phyloP scores from a whole-genome alignment of 1,284 basidiomycete species.

The Somion occarium region DNA sequence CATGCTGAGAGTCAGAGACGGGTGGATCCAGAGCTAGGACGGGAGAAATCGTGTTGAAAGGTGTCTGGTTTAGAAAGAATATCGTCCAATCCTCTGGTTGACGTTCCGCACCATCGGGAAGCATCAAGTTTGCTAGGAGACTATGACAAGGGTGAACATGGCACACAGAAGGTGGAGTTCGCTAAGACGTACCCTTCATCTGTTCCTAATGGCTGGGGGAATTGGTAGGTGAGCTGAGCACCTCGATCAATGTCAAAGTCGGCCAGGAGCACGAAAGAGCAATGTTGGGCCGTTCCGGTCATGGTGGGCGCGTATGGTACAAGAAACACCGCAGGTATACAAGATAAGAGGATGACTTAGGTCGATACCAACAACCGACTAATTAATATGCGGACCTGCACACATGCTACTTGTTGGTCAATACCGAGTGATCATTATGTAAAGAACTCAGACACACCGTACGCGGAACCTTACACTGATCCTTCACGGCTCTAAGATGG shows the following conservation, averaged over 20 bases:
- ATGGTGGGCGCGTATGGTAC: too few species aligned
- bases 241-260: conserved; percentile 96
- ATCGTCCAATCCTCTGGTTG: conserved; percentile 97
- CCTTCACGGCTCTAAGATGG: too few species aligned
- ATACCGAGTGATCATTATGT: too few species aligned
- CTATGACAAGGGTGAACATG: conserved; percentile 34
- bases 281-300: conserved; percentile 55
- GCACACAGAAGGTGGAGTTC: neutral
- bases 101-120: conserved; percentile 95
- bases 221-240: conserved; percentile 88
- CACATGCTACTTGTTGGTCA: too few species aligned
- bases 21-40: conserved; percentile 71
- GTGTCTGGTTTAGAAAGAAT: conserved; percentile 94
- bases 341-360: too few species aligned
- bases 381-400: too few species aligned
- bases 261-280: conserved; percentile 88
- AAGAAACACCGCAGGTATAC: too few species aligned
- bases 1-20: conserved; percentile 39
- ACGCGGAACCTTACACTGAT: too few species aligned
- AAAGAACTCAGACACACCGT: too few species aligned
- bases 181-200: conserved; percentile 74
- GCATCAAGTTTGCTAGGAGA: conserved; percentile 94
- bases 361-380: too few species aligned
- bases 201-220: conserved; percentile 86
- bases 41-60: conserved; percentile 80